Percentiles rank a stretch among this genome's conserved stretches.
Conservation (phyloP, 495 filamentous ascomycete genomes). For the Rhizodiscina lignyota region DNA sequence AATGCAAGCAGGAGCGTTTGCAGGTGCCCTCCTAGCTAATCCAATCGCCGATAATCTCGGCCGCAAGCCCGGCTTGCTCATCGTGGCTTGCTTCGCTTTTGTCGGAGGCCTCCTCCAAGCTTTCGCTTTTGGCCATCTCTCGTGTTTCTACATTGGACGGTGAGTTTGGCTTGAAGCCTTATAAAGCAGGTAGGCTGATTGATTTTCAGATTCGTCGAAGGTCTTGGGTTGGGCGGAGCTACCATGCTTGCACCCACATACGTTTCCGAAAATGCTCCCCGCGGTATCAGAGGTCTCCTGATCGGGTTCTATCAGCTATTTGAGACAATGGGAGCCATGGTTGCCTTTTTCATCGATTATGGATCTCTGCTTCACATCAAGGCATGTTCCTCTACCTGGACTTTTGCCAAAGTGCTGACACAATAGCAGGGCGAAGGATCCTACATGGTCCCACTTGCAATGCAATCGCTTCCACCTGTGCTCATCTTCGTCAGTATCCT, state of each 20-base stretch:
- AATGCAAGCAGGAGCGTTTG: conserved; percentile 46
- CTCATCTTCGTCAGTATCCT: conserved; percentile 41
- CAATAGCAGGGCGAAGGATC: too few species aligned
- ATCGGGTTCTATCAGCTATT: conserved; percentile 1
- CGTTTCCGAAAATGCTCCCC: conserved; percentile 20
- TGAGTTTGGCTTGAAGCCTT: too few species aligned
- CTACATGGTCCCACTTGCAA: conserved; percentile 49
- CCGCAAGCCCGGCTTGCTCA: conserved; percentile 9
- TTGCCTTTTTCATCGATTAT: conserved; percentile 21
- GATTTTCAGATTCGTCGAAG: conserved; percentile 47
- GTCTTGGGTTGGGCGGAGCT: conserved; percentile 47
- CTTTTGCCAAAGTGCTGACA: too few species aligned
- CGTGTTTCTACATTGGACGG: conserved; percentile 47
- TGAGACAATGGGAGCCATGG: conserved; percentile 14
- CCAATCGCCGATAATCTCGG: conserved; percentile 14
- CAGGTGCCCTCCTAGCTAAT: conserved; percentile 34
- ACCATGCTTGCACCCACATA: conserved; percentile 17
- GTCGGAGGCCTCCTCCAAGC: conserved; percentile 19
- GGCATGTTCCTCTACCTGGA: too few species aligned
- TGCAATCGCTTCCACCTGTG: conserved; percentile 48
- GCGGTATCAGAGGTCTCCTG: conserved; percentile 18
- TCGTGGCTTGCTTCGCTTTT: conserved; percentile 24
- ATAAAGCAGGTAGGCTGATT: too few species aligned
- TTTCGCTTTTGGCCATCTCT: conserved; percentile 20
- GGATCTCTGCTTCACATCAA: conserved; percentile 6